Evolutionary conservation across 306 rosid genomes (phyloP).

Genomic region (Crotalaria pallida): DNA sequence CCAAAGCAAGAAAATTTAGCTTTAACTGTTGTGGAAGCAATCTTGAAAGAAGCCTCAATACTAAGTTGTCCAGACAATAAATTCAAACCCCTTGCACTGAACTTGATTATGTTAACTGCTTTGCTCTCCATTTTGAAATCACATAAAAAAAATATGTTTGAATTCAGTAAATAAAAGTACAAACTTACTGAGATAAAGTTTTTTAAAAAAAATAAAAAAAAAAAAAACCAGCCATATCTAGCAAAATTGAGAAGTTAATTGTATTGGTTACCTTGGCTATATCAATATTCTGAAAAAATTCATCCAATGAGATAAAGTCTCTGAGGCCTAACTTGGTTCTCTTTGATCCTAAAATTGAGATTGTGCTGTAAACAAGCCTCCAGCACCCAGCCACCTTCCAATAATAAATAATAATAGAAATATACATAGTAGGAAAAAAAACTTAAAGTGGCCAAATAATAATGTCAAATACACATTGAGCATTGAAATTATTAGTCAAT

Average conservation of each 20-base stretch:
- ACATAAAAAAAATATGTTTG: slow-evolving; percentile 19
- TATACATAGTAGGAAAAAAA: not conserved
- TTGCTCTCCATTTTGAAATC: slow-evolving; percentile 60
- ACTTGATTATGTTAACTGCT: slow-evolving; percentile 79
- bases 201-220: too few species aligned
- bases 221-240: not conserved
- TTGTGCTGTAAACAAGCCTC: slow-evolving; percentile 79
- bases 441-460: not conserved
- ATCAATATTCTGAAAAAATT: slow-evolving; percentile 67
- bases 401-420: slow-evolving; percentile 1
- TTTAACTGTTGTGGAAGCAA: slow-evolving; percentile 69
- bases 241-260: not conserved
- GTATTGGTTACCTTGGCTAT: slow-evolving; percentile 48
- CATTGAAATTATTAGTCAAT: too few species aligned
- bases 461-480: not conserved
- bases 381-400: slow-evolving; percentile 65
- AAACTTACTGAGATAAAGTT: not conserved
- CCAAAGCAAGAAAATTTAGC: slow-evolving; percentile 18
- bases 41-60: slow-evolving; percentile 72
- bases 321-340: slow-evolving; percentile 83
- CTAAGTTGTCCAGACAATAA: slow-evolving; percentile 62
- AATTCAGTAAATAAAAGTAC: slow-evolving; percentile 1
- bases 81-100: slow-evolving; percentile 63
- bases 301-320: slow-evolving; percentile 80
- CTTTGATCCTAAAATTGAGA: slow-evolving; percentile 75